Evolutionary conservation across 352 stramenopile species (phyloP), one percentile per base, ranked within the genome.

Genomic region (Phytophthora chlamydospora): DNA sequence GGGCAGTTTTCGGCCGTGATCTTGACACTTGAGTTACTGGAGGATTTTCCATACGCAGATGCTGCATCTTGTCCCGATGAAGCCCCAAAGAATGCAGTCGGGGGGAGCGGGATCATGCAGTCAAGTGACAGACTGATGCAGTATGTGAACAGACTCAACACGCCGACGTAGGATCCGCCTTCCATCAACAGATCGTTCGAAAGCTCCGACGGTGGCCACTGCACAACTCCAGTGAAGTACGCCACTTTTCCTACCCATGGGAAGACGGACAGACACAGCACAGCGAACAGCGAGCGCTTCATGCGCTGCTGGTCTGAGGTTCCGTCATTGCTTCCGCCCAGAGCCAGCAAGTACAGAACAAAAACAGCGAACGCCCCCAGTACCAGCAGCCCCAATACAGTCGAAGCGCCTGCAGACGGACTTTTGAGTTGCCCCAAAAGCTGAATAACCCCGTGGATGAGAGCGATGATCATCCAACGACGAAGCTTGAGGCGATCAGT

Each of bases 1-100:
- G 83, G 83, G 32, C 87, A 96, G 47, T 88, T 90, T 44, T 93
- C 87, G 40, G 85, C 80, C 6, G 83, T 89, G 39, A 94, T 87
- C 32, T 70, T 80, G 31, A 66, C 49, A 40, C 6, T 17, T 14
- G 52, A 45, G 13, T 50, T 67, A 11, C 29, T 68, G 1, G 60
- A 44, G n/a, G 45, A 70, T 16, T 77, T 73, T 17, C 62, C 66
- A 9, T 87, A 86, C 2, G 71, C 58, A 0, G 70, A 79, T 2
- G 68, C 75, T 6, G 60, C 63, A 56, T 89, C 80, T 36, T 84
- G 72, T 12, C 74, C 82, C 6, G 72, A 78, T 2, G 67, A 76
- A 8, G 68, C 71, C 11, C 78, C 80, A 43, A 93, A 93, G 62
- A 91, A 90, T n/a, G 85, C 85, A 0, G 73, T 85, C 16, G 85